Evolutionary conservation across 2,329 filamentous ascomycete genomes (phyloP).

Genomic region (Alternaria brassicicola): DNA sequence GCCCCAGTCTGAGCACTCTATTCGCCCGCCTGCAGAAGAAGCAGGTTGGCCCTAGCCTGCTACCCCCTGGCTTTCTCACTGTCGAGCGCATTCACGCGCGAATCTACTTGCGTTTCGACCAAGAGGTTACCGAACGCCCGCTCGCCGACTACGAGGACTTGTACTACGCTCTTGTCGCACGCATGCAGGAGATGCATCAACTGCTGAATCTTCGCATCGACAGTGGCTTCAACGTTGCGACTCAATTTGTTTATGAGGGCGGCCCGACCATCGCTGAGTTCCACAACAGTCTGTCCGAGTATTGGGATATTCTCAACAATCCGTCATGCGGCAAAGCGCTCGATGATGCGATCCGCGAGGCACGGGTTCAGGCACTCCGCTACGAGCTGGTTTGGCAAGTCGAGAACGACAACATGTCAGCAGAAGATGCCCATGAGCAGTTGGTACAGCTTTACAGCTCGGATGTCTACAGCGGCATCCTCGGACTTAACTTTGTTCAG

Average conservation of each 20-base stretch:
- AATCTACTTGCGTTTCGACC: conserved; percentile 42
- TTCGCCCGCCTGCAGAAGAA: conserved; percentile 45
- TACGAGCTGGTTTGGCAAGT: conserved; percentile 23
- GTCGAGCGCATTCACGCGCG: conserved; percentile 8
- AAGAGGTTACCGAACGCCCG: conserved; percentile 54
- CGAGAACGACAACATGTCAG: conserved; percentile 15
- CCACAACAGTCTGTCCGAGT: conserved; percentile 20
- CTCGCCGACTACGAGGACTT: conserved; percentile 44
- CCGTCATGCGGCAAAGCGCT: conserved; percentile 29
- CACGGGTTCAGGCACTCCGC: conserved; percentile 24
- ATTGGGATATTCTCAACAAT: conserved; percentile 38
- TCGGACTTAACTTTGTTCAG: conserved; percentile 30
- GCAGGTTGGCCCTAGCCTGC: conserved; percentile 22
- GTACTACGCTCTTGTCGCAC: conserved; percentile 39
- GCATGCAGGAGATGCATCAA: conserved; percentile 35
- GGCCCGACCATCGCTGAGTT: conserved; percentile 25
- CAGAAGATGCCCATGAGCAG: conserved; percentile 18
- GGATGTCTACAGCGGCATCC: conserved; percentile 13
- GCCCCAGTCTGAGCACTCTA: conserved; percentile 37
- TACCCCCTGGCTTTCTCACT: conserved; percentile 20
- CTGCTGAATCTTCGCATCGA: conserved; percentile 29
- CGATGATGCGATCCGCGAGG: conserved; percentile 32
- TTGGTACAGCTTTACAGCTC: conserved; percentile 25
- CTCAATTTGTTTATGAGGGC: conserved; percentile 14
- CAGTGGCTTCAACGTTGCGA: conserved; percentile 31